These are phyloP conservation scores for Cotoneaster glaucophyllus DNA, from an alignment of 306 rosid genomes.

Conservation along the genomic window DNA sequence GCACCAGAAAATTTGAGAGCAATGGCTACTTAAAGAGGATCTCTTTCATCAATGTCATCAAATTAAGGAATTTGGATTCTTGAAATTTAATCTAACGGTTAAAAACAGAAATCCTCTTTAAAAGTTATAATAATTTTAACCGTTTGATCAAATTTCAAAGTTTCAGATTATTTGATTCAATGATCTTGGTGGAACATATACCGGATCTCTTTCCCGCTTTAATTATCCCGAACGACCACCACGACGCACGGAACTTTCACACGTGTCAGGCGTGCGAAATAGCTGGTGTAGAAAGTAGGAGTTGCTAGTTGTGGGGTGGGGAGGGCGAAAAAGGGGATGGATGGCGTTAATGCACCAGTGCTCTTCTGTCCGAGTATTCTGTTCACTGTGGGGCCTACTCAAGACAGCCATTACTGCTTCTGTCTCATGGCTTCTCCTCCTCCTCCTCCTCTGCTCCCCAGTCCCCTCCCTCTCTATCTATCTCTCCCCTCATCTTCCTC, in stretches of 20 bases:
- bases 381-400: slow-evolving; percentile 32
- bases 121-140: too few species aligned
- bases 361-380: slow-evolving; percentile 19
- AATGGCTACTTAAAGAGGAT: background rate
- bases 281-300: background rate
- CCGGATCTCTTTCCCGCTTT: background rate
- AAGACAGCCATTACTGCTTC: slow-evolving; percentile 60
- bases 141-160: fast-evolving
- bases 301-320: background rate
- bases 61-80: fast-evolving
- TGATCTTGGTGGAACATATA: fast-evolving
- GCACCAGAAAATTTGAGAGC: background rate
- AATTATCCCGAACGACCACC: background rate
- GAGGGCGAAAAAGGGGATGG: slow-evolving; percentile 17
- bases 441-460: background rate
- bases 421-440: slow-evolving; percentile 49
- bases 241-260: background rate
- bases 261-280: slow-evolving; percentile 33
- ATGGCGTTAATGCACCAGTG: slow-evolving; percentile 59
- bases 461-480: slow-evolving; percentile 8
- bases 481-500: background rate
- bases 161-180: fast-evolving
- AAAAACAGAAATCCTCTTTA: fast-evolving
- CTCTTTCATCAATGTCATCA: fast-evolving
- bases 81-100: too few species aligned